phyloP scores from a whole-genome alignment of 805 yeast genomes.

The Zygotorulaspora florentina region DNA sequence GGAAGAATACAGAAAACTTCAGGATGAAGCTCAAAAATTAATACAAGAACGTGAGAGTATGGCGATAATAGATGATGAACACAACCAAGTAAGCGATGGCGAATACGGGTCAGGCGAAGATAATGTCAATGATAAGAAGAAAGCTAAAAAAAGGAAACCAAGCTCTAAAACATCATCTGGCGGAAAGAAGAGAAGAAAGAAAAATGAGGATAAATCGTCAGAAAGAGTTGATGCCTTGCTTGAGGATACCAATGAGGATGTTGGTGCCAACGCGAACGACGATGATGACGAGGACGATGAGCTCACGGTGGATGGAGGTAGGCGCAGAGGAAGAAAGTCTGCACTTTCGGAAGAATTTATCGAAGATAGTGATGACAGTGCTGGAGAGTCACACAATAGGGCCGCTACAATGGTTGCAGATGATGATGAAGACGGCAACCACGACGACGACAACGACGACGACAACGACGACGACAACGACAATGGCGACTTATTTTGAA shows the following conservation, averaged over 20 bases:
- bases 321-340: conserved; percentile 28
- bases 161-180: conserved; percentile 37
- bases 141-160: conserved; percentile 19
- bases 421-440: conserved; percentile 19
- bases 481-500: conserved; percentile 19
- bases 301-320: conserved; percentile 14
- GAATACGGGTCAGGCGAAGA: conserved; percentile 33
- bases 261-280: conserved; percentile 2
- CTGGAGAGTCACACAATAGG: conserved; percentile 9
- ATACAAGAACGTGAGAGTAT: conserved; percentile 50
- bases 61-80: conserved; percentile 40
- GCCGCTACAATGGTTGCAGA: conserved; percentile 15
- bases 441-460: conserved; percentile 28
- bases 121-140: conserved; percentile 29
- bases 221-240: conserved; percentile 14
- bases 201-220: conserved; percentile 18
- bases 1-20: conserved; percentile 47
- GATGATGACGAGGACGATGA: conserved; percentile 33
- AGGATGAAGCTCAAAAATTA: conserved; percentile 55
- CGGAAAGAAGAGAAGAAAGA: conserved; percentile 23
- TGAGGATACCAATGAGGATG: conserved; percentile 13
- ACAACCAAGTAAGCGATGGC: conserved; percentile 37
- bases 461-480: conserved; percentile 14
- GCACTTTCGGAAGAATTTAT: conserved; percentile 38
- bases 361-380: conserved; percentile 39